Conservation (phyloP, 208 protist genomes). For the Plasmodiophora brassicae region DNA sequence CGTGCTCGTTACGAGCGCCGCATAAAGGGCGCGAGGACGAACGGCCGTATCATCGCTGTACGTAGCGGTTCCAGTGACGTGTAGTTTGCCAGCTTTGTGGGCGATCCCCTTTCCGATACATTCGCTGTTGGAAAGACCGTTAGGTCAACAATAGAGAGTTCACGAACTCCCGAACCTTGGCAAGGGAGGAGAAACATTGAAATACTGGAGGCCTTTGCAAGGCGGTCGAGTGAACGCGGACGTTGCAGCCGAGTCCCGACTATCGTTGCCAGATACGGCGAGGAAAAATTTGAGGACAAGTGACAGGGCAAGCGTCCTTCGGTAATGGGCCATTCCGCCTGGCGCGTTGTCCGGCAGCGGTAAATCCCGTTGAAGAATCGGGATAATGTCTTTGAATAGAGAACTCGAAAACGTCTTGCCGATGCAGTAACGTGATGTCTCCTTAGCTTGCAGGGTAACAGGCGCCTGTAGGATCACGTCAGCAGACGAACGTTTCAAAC, state of each 20-base stretch:
- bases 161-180: not conserved
- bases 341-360: constrained; percentile 46
- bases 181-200: not conserved
- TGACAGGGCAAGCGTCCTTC: constrained; percentile 56
- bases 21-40: not conserved
- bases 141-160: not conserved
- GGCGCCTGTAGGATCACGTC: no score
- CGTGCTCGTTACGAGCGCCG: constrained; percentile 42
- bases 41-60: constrained; percentile 58
- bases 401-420: constrained; percentile 39
- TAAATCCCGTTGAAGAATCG: constrained; percentile 35
- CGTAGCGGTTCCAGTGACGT: constrained; percentile 71
- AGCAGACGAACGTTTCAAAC: no score
- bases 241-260: not conserved
- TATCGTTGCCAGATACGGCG: not conserved
- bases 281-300: constrained; percentile 79
- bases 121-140: not conserved
- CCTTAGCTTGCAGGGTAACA: constrained; percentile 41
- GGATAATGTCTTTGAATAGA: constrained; percentile 8
- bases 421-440: constrained; percentile 51
- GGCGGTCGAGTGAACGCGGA: not conserved
- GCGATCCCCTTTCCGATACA: constrained; percentile 30
- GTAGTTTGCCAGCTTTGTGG: constrained; percentile 59
- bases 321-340: constrained; percentile 68
- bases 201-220: constrained; percentile 41